Evolutionary conservation across 345 rosid species (phyloP).

Genomic region (Eucalyptus cloeziana): DNA sequence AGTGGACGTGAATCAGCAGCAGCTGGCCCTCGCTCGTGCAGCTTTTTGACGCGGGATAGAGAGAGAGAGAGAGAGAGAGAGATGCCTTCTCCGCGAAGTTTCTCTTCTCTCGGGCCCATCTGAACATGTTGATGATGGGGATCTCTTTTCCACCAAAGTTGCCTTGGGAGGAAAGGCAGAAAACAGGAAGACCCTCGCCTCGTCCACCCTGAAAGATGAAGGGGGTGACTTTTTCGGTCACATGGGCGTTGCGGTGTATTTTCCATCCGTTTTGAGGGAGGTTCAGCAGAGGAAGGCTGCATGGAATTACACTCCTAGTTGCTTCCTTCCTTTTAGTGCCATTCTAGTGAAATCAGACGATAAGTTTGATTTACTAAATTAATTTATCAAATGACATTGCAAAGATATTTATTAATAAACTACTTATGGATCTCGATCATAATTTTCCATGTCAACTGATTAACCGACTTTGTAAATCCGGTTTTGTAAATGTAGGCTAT

Average conservation of each 20-base stretch:
- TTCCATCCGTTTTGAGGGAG: neutral
- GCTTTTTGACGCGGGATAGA: neutral
- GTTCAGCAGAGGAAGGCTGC: neutral
- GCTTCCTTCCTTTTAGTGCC: neutral
- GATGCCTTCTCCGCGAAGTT: neutral
- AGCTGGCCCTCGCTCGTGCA: neutral
- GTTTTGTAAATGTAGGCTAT: neutral
- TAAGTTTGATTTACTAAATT: neutral
- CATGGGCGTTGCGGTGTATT: neutral
- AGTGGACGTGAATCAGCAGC: neutral
- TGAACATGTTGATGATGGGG: neutral
- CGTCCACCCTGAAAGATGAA: neutral
- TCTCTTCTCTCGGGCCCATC: neutral
- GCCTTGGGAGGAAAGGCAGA: neutral
- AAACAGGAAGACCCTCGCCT: neutral
- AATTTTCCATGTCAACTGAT: neutral
- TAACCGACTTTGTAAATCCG: neutral
- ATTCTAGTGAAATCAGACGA: neutral
- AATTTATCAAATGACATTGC: neutral
- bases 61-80: neutral
- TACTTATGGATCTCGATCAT: neutral
- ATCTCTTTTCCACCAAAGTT: neutral
- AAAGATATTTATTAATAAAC: fast-evolving
- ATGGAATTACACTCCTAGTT: neutral
- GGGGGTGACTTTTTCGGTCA: neutral